phyloP scores from a whole-genome alignment of 768 basidiomycete species.

The Flagelloscypha sp. region DNA sequence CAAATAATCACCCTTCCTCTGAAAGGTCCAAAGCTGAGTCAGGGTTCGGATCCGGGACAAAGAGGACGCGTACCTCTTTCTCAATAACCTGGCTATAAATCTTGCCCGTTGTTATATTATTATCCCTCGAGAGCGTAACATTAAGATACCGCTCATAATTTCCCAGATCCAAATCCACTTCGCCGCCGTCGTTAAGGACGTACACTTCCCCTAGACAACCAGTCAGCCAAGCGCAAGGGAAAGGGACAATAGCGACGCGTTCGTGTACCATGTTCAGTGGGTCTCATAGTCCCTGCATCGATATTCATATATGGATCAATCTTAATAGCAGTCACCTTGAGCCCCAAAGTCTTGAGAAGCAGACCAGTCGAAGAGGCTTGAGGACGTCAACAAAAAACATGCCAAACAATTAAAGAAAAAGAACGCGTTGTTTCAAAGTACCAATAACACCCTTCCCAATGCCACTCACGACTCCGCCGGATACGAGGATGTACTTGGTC shows the following conservation, averaged over 20 bases:
- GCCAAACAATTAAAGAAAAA: constrained; percentile 11
- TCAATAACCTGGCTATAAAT: constrained; percentile 97
- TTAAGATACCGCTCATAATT: constrained; percentile 98
- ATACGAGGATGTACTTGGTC: constrained; percentile 96
- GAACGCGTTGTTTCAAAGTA: no score
- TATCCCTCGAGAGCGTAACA: constrained; percentile 87
- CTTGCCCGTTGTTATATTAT: constrained; percentile 98
- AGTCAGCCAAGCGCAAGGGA: constrained; percentile 17
- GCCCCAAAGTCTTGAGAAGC: constrained; percentile 86
- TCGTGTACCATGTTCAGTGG: constrained; percentile 88
- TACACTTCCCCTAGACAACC: constrained; percentile 81
- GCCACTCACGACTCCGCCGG: constrained; percentile 95
- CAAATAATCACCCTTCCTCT: constrained; percentile 83
- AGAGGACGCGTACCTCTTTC: constrained; percentile 65
- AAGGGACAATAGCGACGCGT: neutral
- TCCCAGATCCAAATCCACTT: constrained; percentile 95
- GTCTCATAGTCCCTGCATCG: constrained; percentile 98
- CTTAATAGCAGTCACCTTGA: constrained; percentile 98
- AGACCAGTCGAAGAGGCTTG: constrained; percentile 94
- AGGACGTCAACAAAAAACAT: constrained; percentile 6
- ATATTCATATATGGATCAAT: constrained; percentile 99
- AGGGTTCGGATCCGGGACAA: constrained; percentile 2
- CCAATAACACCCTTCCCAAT: constrained; percentile 99
- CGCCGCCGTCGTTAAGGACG: constrained; percentile 95
- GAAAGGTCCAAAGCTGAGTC: constrained; percentile 9